Percentiles rank a stretch among this genome's conserved stretches.
Conservation (phyloP, 2,329 filamentous ascomycete genomes). For the Didymella arachidicola region DNA sequence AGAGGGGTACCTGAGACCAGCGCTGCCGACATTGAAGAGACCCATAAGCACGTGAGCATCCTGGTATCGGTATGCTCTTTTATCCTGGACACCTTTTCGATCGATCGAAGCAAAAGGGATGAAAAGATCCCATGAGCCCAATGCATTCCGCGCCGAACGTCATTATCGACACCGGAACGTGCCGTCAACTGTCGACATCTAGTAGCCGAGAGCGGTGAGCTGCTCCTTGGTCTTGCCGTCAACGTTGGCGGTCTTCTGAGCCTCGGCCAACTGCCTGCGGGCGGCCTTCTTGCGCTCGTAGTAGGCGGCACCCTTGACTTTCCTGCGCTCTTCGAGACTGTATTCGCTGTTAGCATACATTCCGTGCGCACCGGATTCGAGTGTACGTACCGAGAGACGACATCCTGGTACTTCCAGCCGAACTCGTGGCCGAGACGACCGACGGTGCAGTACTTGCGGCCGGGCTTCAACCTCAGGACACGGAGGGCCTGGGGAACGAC, state of each 20-base stretch:
- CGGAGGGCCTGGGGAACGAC: constrained; percentile 98
- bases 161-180: constrained; percentile 41
- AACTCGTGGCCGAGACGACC: constrained; percentile 98
- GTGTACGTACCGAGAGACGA: constrained; percentile 87
- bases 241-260: constrained; percentile 89
- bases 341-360: constrained; percentile 33
- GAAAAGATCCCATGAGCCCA: constrained; percentile 50
- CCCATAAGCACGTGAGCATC: constrained; percentile 51
- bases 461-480: constrained; percentile 95
- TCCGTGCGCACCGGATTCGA: not conserved
- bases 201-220: constrained; percentile 92
- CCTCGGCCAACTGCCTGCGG: constrained; percentile 86
- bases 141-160: constrained; percentile 50
- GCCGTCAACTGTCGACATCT: constrained; percentile 57
- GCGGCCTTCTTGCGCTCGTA: constrained; percentile 99
- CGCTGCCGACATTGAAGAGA: constrained; percentile 50
- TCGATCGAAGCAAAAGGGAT: constrained; percentile 49
- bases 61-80: constrained; percentile 49
- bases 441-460: constrained; percentile 99
- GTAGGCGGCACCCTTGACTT: constrained; percentile 99
- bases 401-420: constrained; percentile 99
- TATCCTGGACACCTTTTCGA: constrained; percentile 50
- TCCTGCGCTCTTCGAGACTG: constrained; percentile 98
- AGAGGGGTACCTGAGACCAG: constrained; percentile 47
- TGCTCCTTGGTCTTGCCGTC: constrained; percentile 87